These are phyloP conservation scores for Phyllostachys edulis DNA, from an alignment of 176 grass and related monocot genomes.

Conservation along the genomic window DNA sequence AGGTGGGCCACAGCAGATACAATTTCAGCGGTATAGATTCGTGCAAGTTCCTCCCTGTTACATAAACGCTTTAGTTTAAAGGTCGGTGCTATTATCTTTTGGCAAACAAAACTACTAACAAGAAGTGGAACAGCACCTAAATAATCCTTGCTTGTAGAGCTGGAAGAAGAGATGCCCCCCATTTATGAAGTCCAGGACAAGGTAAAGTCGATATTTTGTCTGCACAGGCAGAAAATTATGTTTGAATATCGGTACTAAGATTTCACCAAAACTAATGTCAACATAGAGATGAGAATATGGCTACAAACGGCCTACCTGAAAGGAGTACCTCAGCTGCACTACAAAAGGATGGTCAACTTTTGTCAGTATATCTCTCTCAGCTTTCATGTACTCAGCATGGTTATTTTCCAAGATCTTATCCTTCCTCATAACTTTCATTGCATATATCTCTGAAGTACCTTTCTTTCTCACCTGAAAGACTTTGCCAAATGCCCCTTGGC, in stretches of 20 bases:
- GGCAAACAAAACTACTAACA: conserved; percentile 3
- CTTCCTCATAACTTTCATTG: conserved; percentile 98
- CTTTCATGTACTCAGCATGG: conserved; percentile 93
- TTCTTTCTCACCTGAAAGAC: conserved; percentile 98
- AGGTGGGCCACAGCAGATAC: conserved; percentile 86
- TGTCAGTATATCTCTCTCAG: conserved; percentile 92
- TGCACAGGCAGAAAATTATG: conserved; percentile 37
- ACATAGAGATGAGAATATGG: neutral
- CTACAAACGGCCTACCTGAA: conserved; percentile 61
- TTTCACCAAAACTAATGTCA: conserved; percentile 22
- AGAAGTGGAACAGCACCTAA: conserved; percentile 55
- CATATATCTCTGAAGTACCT: conserved; percentile 85
- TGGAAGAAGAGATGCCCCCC: conserved; percentile 97
- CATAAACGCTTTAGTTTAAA: conserved; percentile 12
- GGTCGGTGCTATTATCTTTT: neutral
- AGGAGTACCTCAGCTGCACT: conserved; percentile 93
- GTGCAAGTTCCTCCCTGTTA: conserved; percentile 88
- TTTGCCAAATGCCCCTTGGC: conserved; percentile 94
- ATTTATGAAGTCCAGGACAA: conserved; percentile 92
- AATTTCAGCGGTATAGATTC: conserved; percentile 91
- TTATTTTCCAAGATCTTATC: conserved; percentile 95
- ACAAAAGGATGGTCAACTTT: conserved; percentile 96
- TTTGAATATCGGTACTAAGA: conserved; percentile 17
- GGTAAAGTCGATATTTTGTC: conserved; percentile 93
- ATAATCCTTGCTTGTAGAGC: conserved; percentile 92